These are phyloP conservation scores for Paraglomus brasilianum DNA, from an alignment of 192 early-diverging fungal genomes.

Conservation along the genomic window DNA sequence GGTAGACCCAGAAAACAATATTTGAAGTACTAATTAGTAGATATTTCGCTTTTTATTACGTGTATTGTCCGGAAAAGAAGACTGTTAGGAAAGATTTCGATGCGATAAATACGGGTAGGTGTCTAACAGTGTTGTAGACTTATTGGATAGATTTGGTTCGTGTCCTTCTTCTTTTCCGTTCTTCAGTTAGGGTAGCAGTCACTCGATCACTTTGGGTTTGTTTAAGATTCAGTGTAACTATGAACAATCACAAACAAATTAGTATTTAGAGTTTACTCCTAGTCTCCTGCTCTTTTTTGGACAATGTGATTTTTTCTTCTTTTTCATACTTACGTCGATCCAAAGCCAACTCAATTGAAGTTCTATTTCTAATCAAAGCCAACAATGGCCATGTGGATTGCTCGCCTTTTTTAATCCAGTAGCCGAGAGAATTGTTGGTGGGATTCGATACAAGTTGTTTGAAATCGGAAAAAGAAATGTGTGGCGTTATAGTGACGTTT, in stretches of 20 bases:
- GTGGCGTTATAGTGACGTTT: constrained; percentile 70
- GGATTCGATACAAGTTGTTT: constrained; percentile 68
- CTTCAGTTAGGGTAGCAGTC: neutral
- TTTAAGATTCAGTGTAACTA: constrained; percentile 21
- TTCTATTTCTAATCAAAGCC: constrained; percentile 64
- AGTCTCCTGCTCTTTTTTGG: neutral
- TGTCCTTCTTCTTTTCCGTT: constrained; percentile 9
- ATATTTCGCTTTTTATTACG: no score
- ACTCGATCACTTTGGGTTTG: neutral
- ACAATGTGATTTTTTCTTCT: neutral
- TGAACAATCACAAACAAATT: neutral
- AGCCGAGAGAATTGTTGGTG: constrained; percentile 57
- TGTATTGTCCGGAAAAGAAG: no score
- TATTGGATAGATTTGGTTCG: constrained; percentile 28
- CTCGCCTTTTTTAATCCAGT: constrained; percentile 80
- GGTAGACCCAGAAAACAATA: no score
- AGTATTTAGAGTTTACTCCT: neutral
- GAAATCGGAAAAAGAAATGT: constrained; percentile 54
- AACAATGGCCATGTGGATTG: constrained; percentile 76
- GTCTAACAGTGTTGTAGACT: no score
- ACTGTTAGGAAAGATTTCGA: no score
- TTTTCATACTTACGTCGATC: constrained; percentile 42
- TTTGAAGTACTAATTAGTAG: no score
- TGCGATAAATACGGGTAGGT: no score
- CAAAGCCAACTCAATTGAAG: constrained; percentile 68